Evolutionary conservation across 2,329 filamentous ascomycete genomes (phyloP), one percentile per base, ranked within the genome.

Genomic region (Fusarium verrucosum): DNA sequence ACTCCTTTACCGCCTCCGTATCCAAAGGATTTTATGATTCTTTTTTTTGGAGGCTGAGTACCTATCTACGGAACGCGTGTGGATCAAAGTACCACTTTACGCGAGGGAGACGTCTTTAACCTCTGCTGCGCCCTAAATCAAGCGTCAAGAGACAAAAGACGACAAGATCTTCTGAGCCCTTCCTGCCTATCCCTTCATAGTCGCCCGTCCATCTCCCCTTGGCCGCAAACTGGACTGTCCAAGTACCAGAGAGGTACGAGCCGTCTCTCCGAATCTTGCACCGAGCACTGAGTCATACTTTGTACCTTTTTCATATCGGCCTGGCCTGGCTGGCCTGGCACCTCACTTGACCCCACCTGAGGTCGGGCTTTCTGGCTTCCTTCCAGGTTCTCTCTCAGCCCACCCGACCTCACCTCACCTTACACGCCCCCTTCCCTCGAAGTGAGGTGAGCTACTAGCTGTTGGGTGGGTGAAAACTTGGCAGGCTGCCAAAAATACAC

Each of bases 401-500:
- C n/a, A n/a, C n/a, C n/a, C n/a, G n/a, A n/a, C n/a, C n/a, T 50
- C 37, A 56, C 50, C 37, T 58, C 47, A 54, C 56, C 56, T 47
- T 55, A 61, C 56, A 62, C 61, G 55, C 64, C 59, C 64, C 33
- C 33, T 30, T 51, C 17, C 51, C 41, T 47, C 43, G 53, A 45
- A 41, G 55, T 60, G 55, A 60, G 56, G 51, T 49, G 54, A 56
- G 46, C 50, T 65, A 42, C 56, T 62, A 33, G 43, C 43, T 61
- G 49, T 56, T 52, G 26, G 38, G 56, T 61, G 56, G 49, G 53
- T 57, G 50, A 46, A 55, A 65, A 62, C 46, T 50, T 57, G 63
- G 53, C 61, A 43, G 50, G 30, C 54, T 60, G 63, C 63, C 64
- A 65, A 67, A 65, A 67, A 67, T 68, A 62, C 64, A 68, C 65